phyloP scores from a whole-genome alignment of 2,329 filamentous ascomycete species.

The Plectosphaerella plurivora region DNA sequence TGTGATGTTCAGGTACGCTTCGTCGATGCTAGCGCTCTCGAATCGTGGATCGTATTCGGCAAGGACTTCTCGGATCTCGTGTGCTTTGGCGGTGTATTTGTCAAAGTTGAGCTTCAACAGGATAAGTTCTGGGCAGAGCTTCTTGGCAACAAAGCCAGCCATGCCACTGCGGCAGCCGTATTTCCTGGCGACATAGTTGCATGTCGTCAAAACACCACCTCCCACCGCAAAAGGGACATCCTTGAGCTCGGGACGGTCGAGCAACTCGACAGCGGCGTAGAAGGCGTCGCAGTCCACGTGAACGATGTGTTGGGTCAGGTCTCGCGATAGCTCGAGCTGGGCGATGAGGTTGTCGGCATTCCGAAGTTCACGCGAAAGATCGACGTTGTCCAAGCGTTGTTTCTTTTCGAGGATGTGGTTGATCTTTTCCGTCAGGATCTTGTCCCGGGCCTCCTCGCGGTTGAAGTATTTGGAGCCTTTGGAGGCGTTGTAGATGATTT shows the following conservation, averaged over 20 bases:
- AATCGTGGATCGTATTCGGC: slow-evolving; percentile 86
- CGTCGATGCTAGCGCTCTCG: slow-evolving; percentile 91
- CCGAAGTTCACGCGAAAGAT: slow-evolving; percentile 68
- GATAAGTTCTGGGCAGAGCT: slow-evolving; percentile 82
- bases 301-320: slow-evolving; percentile 79
- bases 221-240: slow-evolving; percentile 90
- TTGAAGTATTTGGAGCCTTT: slow-evolving; percentile 97
- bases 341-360: slow-evolving; percentile 77
- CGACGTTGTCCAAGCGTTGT: slow-evolving; percentile 66
- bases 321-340: slow-evolving; percentile 72
- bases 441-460: slow-evolving; percentile 80
- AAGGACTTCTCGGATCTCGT: slow-evolving; percentile 78
- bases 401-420: slow-evolving; percentile 73
- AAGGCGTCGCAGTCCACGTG: slow-evolving; percentile 98
- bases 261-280: slow-evolving; percentile 88
- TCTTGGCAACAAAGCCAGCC: slow-evolving; percentile 93
- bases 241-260: slow-evolving; percentile 78
- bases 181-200: slow-evolving; percentile 85
- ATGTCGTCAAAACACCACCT: slow-evolving; percentile 58
- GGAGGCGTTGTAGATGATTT: slow-evolving; percentile 94
- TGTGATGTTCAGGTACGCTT: slow-evolving; percentile 94
- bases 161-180: slow-evolving; percentile 92
- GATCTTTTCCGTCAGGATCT: slow-evolving; percentile 80
- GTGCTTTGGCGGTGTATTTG: slow-evolving; percentile 87
- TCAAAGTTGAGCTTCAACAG: slow-evolving; percentile 80